Percentiles rank a stretch among this genome's conserved stretches.
phyloP scores from a whole-genome alignment of 768 basidiomycete genomes.

The Amanita phalloides region DNA sequence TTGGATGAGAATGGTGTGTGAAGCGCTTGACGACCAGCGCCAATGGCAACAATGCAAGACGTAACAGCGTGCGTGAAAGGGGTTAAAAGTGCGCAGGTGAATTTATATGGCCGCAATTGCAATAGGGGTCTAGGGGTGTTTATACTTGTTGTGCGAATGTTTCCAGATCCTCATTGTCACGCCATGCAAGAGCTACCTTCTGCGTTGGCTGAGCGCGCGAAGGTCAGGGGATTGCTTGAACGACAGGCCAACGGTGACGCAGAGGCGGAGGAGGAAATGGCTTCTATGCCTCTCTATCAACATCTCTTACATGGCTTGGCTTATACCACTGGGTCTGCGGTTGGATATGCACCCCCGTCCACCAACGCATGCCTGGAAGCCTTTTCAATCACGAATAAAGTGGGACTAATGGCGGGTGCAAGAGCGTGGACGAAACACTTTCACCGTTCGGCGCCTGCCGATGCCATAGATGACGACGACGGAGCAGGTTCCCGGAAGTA shows the following conservation, averaged over 20 bases:
- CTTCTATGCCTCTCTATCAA: conserved; percentile 22
- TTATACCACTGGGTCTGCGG: conserved; percentile 48
- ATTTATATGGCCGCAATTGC: too few relatives aligned
- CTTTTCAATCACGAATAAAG: conserved; percentile 38
- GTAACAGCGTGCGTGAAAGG: too few relatives aligned
- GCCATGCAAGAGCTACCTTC: conserved; percentile 16
- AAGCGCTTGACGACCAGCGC: not conserved
- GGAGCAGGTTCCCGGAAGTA: conserved; percentile 10
- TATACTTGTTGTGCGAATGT: too few relatives aligned
- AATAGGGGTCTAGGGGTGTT: too few relatives aligned
- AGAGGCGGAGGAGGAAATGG: conserved; percentile 6
- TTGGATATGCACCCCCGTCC: conserved; percentile 38
- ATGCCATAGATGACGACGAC: conserved; percentile 4
- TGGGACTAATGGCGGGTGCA: conserved; percentile 43
- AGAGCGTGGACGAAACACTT: conserved; percentile 61
- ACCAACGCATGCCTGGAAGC: conserved; percentile 38
- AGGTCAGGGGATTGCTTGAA: conserved; percentile 14
- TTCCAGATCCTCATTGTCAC: not conserved
- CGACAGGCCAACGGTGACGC: conserved; percentile 1
- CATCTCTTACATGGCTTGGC: conserved; percentile 45
- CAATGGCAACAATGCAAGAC: not conserved
- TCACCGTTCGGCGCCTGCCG: conserved; percentile 32
- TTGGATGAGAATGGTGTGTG: not conserved
- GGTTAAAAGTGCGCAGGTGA: too few relatives aligned
- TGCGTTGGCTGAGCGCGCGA: conserved; percentile 25